phyloP scores from a whole-genome alignment of 2,329 filamentous ascomycete genomes.

The Fonsecaea multimorphosa region DNA sequence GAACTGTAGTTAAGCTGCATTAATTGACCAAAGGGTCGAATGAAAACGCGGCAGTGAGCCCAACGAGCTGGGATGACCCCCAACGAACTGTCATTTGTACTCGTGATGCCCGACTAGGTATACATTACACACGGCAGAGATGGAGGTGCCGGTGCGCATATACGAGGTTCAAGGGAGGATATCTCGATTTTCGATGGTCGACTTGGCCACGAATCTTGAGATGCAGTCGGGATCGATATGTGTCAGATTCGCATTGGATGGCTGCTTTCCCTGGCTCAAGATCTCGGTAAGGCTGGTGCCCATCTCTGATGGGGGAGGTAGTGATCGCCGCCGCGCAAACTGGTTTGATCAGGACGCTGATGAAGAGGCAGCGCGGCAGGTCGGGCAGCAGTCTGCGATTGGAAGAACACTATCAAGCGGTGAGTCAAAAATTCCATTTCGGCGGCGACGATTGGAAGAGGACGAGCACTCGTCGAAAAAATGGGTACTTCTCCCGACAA shows the following conservation, averaged over 20 bases:
- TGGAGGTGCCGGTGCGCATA: neutral
- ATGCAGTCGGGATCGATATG: neutral
- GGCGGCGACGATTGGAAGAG: neutral
- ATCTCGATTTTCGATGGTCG: neutral
- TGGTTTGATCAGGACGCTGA: neutral
- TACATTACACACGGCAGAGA: neutral
- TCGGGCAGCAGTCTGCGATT: neutral
- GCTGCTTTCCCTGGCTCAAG: neutral
- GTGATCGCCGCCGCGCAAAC: neutral
- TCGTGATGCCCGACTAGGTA: neutral
- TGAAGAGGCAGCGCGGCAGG: neutral
- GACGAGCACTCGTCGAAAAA: neutral
- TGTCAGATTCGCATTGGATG: neutral
- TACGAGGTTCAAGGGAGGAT: constrained; percentile 1
- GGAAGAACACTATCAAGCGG: neutral
- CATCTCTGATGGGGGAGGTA: neutral
- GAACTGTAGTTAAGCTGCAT: neutral
- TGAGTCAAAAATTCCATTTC: neutral
- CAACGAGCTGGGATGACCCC: neutral
- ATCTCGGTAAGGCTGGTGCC: constrained; percentile 1
- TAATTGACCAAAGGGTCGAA: neutral
- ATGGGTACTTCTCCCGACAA: neutral
- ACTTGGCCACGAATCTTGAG: neutral
- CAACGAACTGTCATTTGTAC: neutral
- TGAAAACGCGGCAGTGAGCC: neutral